phyloP scores from a whole-genome alignment of 768 basidiomycete genomes.

The Hericium alpestre region DNA sequence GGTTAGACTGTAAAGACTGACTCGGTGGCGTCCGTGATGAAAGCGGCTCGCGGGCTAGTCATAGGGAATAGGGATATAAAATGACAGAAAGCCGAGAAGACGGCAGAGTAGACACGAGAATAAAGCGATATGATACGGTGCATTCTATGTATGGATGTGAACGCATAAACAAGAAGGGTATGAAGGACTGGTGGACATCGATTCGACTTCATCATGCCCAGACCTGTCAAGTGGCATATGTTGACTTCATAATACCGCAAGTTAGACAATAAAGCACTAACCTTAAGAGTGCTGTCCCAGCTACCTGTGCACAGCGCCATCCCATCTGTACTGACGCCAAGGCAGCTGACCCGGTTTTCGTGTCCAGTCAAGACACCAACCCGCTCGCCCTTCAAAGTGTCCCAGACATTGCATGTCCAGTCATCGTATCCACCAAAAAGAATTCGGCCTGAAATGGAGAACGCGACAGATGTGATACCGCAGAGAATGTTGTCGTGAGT shows the following conservation, averaged over 20 bases:
- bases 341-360: conserved; percentile 94
- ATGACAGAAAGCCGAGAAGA: conserved; percentile 10
- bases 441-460: conserved; percentile 94
- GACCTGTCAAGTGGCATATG: conserved; percentile 36
- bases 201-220: conserved; percentile 53
- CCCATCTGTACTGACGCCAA: conserved; percentile 91
- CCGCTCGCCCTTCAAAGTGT: conserved; percentile 95
- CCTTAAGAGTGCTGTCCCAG: conserved; percentile 96
- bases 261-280: conserved; percentile 27
- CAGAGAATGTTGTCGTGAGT: conserved; percentile 98
- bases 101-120: conserved; percentile 10
- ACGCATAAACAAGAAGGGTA: conserved; percentile 1
- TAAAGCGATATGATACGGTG: conserved; percentile 5
- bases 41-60: conserved; percentile 41
- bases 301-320: conserved; percentile 98
- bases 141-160: not conserved
- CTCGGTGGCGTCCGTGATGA: conserved; percentile 40
- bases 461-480: conserved; percentile 97
- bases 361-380: conserved; percentile 96
- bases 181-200: not conserved
- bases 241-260: conserved; percentile 3
- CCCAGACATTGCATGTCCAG: conserved; percentile 99
- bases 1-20: conserved; percentile 45
- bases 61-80: conserved; percentile 39
- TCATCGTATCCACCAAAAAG: conserved; percentile 99